Base-by-base conservation (phyloP, 306 rosid species). In the Oemleria cerasiformis region DNA sequence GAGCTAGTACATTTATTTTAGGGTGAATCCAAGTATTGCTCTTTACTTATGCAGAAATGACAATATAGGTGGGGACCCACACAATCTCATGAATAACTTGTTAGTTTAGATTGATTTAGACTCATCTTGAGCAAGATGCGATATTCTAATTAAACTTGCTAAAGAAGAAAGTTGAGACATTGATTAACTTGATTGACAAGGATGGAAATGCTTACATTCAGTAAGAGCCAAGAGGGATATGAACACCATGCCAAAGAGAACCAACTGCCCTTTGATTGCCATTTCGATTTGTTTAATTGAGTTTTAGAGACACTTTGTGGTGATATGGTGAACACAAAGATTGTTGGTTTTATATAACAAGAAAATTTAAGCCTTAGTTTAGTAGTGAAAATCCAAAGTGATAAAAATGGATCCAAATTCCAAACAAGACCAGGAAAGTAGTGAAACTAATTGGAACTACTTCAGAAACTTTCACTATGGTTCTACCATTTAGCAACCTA, bases 191-290 rank as follows among this genome's bases (percentile, higher is more conserved):
- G 17, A 45, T 45, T 45, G 50, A 45, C 1, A 12, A 13, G 50
- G 15, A 30, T 14, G 41, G 45, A 64, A 6, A 20, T 43, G n/a
- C 50, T 40, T 67, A 67, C 71, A 66, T 66, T 45, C 23, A 34
- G 30, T 5, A 41, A 51, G 38, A 40, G 77, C 34, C 19, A 51
- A 51, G 10, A 53, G 40, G n/a, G 44, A 9, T 17, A 64, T 15
- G 14, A 63, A 51, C 63, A 54, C 7, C 7, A 42, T 16, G 25
- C 45, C 53, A 25, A 40, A 51, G 15, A 73, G 17, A 50, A 38
- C 44, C 49, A 10, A 16, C 17, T 11, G 62, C 45, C 16, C 9
- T 38, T 69, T 54, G 40, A 21, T 51, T 38, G 50, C 77, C 77
- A 73, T 21, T 72, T 10, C 41, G 21, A 30, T 45, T 5, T 53